phyloP scores from a whole-genome alignment of 805 yeast species.

The Myxozyma mucilagina region DNA sequence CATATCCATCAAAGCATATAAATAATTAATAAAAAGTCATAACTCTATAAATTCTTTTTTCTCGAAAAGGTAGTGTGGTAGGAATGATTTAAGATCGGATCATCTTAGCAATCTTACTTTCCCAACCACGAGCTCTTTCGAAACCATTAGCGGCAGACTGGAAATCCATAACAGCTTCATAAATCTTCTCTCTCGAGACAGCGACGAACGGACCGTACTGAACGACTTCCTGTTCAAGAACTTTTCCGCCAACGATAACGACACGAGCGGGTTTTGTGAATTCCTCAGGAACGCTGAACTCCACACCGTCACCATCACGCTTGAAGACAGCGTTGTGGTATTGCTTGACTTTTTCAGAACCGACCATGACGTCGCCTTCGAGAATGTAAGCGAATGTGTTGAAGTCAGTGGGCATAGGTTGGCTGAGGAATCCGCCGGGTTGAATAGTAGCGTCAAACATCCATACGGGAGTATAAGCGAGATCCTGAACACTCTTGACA shows the following conservation, averaged over 20 bases:
- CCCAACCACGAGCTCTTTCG: conserved; percentile 41
- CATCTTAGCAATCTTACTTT: conserved; percentile 37
- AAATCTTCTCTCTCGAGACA: conserved; percentile 62
- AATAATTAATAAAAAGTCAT: no score
- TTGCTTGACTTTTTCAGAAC: conserved; percentile 28
- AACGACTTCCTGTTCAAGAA: conserved; percentile 51
- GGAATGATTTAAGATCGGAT: no score
- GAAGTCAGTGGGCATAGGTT: conserved; percentile 47
- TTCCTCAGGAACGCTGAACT: conserved; percentile 32
- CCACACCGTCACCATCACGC: conserved; percentile 35
- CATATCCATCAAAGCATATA: no score
- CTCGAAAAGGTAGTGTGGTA: no score
- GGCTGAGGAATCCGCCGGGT: conserved; percentile 67
- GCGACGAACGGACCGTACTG: conserved; percentile 94
- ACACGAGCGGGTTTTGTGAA: conserved; percentile 22
- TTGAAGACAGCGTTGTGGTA: conserved; percentile 32
- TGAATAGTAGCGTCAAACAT: conserved; percentile 66
- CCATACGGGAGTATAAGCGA: conserved; percentile 80
- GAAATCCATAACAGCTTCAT: conserved; percentile 70
- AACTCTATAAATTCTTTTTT: neutral
- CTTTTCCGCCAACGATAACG: conserved; percentile 36
- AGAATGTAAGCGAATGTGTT: conserved; percentile 38
- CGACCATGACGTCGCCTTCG: conserved; percentile 34
- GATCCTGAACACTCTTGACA: conserved; percentile 64
- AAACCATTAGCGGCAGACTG: conserved; percentile 47